Conservation (phyloP, 306 rosid genomes). For the Rosa chinensis region DNA sequence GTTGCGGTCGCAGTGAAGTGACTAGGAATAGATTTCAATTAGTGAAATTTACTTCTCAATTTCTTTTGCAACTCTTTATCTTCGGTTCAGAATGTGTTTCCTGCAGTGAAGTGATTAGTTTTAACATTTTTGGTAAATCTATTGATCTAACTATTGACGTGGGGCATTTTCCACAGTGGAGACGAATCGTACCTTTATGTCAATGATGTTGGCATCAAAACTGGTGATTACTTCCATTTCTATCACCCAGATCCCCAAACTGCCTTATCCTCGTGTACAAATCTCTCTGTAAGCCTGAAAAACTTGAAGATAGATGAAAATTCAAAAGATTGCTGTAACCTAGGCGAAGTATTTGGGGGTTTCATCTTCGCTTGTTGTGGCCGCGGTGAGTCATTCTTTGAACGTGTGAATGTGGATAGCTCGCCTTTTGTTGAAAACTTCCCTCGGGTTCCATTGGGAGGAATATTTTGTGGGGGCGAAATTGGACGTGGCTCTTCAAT, state of each 20-base stretch:
- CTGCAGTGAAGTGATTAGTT: background rate
- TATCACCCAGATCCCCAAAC: conserved; percentile 56
- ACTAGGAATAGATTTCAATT: background rate
- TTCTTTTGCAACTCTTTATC: background rate
- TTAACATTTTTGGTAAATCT: background rate
- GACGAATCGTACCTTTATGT: conserved; percentile 67
- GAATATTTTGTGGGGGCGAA: conserved; percentile 74
- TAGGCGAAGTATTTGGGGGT: conserved; percentile 58
- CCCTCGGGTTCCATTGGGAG: conserved; percentile 59
- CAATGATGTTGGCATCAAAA: conserved; percentile 60
- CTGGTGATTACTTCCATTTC: conserved; percentile 69
- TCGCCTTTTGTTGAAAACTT: conserved; percentile 57
- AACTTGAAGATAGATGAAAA: conserved; percentile 36
- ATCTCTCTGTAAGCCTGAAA: conserved; percentile 44
- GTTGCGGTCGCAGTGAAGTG: too few relatives aligned
- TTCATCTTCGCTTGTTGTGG: conserved; percentile 63
- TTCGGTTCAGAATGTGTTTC: background rate
- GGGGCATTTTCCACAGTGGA: conserved; percentile 47
- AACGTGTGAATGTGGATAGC: conserved; percentile 50
- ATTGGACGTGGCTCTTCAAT: conserved; percentile 52
- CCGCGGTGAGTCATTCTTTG: conserved; percentile 63
- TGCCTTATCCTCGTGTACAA: conserved; percentile 43
- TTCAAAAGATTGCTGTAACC: conserved; percentile 16
- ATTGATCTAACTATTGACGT: background rate
- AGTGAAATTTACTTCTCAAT: background rate